Evolutionary conservation across 1,139 yeast genomes (phyloP).

Genomic region (Geotrichum candidum): DNA sequence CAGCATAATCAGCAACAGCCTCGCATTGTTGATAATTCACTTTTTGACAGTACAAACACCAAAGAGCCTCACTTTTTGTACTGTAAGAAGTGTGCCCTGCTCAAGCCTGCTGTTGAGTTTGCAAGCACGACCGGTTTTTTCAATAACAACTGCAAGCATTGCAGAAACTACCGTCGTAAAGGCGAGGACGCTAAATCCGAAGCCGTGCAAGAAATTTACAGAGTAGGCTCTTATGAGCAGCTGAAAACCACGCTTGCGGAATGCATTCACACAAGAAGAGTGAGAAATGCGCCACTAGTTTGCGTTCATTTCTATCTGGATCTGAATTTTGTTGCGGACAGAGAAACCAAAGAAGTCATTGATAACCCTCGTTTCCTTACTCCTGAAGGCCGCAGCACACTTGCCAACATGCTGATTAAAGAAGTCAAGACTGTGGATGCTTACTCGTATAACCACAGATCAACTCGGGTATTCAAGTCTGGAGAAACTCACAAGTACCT

Average conservation of each 20-base stretch:
- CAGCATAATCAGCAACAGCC: background rate
- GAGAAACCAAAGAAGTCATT: constrained; percentile 8
- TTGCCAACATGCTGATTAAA: constrained; percentile 12
- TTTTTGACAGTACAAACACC: constrained; percentile 12
- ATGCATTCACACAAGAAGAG: constrained; percentile 8
- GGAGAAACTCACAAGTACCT: constrained; percentile 17
- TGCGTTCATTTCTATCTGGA: constrained; percentile 15
- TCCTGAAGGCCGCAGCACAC: constrained; percentile 13
- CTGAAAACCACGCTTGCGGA: constrained; percentile 10
- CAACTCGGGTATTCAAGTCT: constrained; percentile 15
- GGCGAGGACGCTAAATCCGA: constrained; percentile 17
- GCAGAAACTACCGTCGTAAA: constrained; percentile 16
- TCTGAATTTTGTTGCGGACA: constrained; percentile 7
- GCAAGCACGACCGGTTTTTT: constrained; percentile 17
- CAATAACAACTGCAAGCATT: constrained; percentile 16
- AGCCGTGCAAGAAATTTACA: constrained; percentile 14
- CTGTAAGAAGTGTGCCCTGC: constrained; percentile 16
- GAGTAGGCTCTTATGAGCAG: constrained; percentile 12
- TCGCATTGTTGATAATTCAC: constrained; percentile 6
- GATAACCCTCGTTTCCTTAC: constrained; percentile 7
- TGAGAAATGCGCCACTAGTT: constrained; percentile 9
- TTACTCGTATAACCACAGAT: constrained; percentile 15
- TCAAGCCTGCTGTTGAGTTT: constrained; percentile 17
- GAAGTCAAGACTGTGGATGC: constrained; percentile 9
- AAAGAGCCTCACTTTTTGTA: constrained; percentile 13